Evolutionary conservation across 257 asterid species (phyloP).

Genomic region (Fraxinus americana): DNA sequence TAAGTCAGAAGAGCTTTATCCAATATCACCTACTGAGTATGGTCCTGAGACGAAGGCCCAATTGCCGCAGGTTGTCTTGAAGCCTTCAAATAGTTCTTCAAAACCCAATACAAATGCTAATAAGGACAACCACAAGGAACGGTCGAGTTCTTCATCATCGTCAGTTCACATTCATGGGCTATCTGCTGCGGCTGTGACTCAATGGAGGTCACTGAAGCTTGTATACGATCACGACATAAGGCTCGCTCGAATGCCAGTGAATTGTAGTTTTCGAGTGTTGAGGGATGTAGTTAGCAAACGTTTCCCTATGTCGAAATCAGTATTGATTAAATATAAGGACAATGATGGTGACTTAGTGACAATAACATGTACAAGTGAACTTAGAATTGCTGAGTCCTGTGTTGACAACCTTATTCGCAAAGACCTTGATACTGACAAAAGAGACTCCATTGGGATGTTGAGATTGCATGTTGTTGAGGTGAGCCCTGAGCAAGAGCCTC

Average conservation of each 20-base stretch:
- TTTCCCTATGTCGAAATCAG: conserved; percentile 84
- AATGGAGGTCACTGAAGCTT: conserved; percentile 77
- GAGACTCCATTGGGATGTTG: conserved; percentile 53
- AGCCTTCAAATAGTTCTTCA: conserved; percentile 63
- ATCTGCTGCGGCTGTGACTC: conserved; percentile 34
- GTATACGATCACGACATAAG: conserved; percentile 94
- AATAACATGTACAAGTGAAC: conserved; percentile 71
- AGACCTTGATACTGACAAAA: conserved; percentile 52
- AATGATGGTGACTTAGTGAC: conserved; percentile 86
- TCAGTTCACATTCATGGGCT: conserved; percentile 25
- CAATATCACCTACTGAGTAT: conserved; percentile 44
- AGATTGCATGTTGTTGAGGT: conserved; percentile 92
- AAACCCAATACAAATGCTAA: conserved; percentile 34
- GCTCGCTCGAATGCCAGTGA: conserved; percentile 84
- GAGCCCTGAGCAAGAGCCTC: conserved; percentile 94
- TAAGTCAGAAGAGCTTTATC: conserved; percentile 56
- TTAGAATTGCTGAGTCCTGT: conserved; percentile 68
- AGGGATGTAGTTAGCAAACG: conserved; percentile 72
- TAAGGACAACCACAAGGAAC: conserved; percentile 49
- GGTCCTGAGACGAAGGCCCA: conserved; percentile 55
- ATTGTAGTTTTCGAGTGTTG: conserved; percentile 66
- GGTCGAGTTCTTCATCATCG: conserved; percentile 16
- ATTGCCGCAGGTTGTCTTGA: conserved; percentile 69
- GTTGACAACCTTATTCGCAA: conserved; percentile 48
- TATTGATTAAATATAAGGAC: conserved; percentile 79